These are phyloP conservation scores for Lactarius tabidus DNA, from an alignment of 768 basidiomycete genomes.

Conservation along the genomic window DNA sequence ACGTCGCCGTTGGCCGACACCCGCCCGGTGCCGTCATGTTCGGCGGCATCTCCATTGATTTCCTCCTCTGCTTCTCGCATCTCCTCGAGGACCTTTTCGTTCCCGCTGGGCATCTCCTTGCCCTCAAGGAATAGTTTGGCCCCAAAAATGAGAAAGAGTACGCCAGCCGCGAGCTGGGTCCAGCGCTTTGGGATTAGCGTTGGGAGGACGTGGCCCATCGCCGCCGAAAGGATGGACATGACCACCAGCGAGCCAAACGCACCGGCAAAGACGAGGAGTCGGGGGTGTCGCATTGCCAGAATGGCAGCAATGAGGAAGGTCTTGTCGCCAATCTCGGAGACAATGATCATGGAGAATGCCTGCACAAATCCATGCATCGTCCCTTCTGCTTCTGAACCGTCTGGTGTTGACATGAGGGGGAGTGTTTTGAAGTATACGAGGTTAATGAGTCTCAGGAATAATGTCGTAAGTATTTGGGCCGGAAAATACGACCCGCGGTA, in stretches of 20 bases:
- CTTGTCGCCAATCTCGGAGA: constrained; percentile 95
- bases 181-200: constrained; percentile 67
- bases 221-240: constrained; percentile 93
- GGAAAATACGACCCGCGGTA: neutral
- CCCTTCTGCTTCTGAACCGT: constrained; percentile 27
- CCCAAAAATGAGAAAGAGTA: constrained; percentile 89
- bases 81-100: constrained; percentile 85
- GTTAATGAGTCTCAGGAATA: neutral
- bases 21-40: constrained; percentile 40
- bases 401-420: constrained; percentile 9
- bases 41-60: constrained; percentile 75
- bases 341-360: constrained; percentile 86
- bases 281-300: constrained; percentile 89
- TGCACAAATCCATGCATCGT: constrained; percentile 58
- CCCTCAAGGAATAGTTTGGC: constrained; percentile 86
- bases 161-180: constrained; percentile 56
- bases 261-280: constrained; percentile 79
- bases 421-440: neutral
- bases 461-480: neutral
- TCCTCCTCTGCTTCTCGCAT: constrained; percentile 97
- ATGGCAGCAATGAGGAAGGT: constrained; percentile 87
- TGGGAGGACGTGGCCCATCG: constrained; percentile 88
- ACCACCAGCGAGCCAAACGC: constrained; percentile 83
- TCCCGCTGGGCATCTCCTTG: constrained; percentile 69
- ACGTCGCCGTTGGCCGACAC: constrained; percentile 34